Evolutionary conservation across 2,329 filamentous ascomycete species (phyloP), one percentile per base, ranked within the genome.

Genomic region (Curvularia sp.): DNA sequence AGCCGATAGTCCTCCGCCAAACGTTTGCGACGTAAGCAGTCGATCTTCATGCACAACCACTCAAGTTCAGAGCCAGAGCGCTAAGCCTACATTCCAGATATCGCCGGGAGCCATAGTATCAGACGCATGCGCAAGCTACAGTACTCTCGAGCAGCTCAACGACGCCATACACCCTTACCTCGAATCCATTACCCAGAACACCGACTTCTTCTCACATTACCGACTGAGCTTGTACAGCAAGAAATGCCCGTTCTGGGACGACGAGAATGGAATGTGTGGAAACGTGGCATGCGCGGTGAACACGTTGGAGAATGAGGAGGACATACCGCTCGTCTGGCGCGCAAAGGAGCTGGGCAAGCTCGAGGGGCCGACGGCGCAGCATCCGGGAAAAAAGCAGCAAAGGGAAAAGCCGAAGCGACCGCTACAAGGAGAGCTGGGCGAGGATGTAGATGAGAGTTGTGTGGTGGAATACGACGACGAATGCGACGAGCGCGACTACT

Each of bases 121-220:
- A 42, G 95, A 99, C 77, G 93, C 95, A 48, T 98, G 95, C 80
- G 92, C 92, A 61, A 97, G 94, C 55, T 99, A 96, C 79, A 88
- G 89, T 55, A 93, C 92, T 36, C 89, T 99, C 77, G 93, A 99
- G 74, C 82, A 83, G 39, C 83, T 99, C 53, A 99, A 98, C 79
- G 79, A 83, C 66, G 85, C 87, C 59, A 83, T 97, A 62, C 88
- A 89, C 69, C 91, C 93, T 18, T 86, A 88, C 51, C 81, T 99
- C 67, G 86, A 91, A 70, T 89, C 91, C 54, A 86, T 99, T 45
- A 96, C 92, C 0, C 87, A 87, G 68, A 87, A 90, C 52, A 96
- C 94, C 77, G 95, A 99, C 79, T 99, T 97, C 84, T 99, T 99
- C 80, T 94, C 94, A 52, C 93, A 98, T 79, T 99, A 98, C 81